These are phyloP conservation scores for Cytidiella melzeri DNA, from an alignment of 768 basidiomycete species.

Conservation along the genomic window DNA sequence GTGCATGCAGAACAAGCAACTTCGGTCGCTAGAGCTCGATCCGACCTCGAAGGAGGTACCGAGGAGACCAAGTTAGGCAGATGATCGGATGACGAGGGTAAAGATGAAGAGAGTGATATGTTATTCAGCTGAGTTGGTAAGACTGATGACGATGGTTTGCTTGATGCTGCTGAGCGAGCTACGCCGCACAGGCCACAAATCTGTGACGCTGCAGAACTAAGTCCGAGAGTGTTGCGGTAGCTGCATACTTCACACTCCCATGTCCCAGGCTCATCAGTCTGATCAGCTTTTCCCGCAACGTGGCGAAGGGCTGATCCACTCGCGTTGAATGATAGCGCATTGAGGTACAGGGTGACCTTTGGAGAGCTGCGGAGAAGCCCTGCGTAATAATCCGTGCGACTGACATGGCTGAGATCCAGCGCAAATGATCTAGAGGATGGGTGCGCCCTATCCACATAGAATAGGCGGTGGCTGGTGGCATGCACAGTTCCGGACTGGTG, in stretches of 20 bases:
- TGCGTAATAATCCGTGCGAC: conserved; percentile 81
- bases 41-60: conserved; percentile 18
- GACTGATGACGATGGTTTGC: conserved; percentile 23
- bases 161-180: conserved; percentile 34
- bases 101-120: conserved; percentile 28
- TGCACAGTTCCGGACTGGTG: conserved; percentile 72
- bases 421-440: conserved; percentile 55
- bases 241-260: conserved; percentile 93
- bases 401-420: conserved; percentile 57
- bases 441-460: conserved; percentile 62
- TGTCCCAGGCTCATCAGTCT: conserved; percentile 35
- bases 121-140: conserved; percentile 16
- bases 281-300: conserved; percentile 24
- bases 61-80: conserved; percentile 21
- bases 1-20: conserved; percentile 84
- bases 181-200: conserved; percentile 83
- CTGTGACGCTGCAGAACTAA: conserved; percentile 61
- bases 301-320: not conserved
- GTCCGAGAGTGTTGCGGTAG: conserved; percentile 71
- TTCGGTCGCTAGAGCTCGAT: conserved; percentile 18
- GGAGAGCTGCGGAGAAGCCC: conserved; percentile 86
- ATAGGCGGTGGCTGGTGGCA: conserved; percentile 77
- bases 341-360: conserved; percentile 77
- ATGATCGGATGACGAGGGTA: conserved; percentile 33
- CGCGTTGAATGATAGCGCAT: conserved; percentile 17